These are phyloP conservation scores for Incumbomyces delicatus DNA, from an alignment of 2,329 filamentous ascomycete genomes.

Conservation along the genomic window DNA sequence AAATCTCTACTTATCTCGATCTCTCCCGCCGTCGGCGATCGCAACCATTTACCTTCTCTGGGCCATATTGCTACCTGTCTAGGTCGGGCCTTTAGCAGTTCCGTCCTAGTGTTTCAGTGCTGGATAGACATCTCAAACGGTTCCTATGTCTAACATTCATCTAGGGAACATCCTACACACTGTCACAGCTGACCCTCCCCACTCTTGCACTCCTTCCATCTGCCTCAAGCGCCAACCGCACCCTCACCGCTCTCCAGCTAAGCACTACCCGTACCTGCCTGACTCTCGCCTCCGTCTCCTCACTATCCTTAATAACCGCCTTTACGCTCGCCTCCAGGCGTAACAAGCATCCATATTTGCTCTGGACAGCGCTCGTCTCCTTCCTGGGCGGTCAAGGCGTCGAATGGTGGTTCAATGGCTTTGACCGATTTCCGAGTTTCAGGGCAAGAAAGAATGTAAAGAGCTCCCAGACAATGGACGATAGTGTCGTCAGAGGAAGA, in stretches of 20 bases:
- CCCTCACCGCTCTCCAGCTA: slow-evolving; percentile 57
- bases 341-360: slow-evolving; percentile 74
- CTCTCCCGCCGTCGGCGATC: not conserved
- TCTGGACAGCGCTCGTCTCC: slow-evolving; percentile 67
- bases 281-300: slow-evolving; percentile 58
- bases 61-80: not conserved
- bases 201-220: slow-evolving; percentile 72
- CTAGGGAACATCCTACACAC: slow-evolving; percentile 80
- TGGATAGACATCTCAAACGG: not conserved
- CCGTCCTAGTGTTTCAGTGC: not conserved
- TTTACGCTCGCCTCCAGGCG: slow-evolving; percentile 66
- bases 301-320: slow-evolving; percentile 63
- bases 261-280: slow-evolving; percentile 57
- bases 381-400: slow-evolving; percentile 41
- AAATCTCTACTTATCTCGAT: no score
- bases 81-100: not conserved
- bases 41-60: not conserved
- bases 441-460: slow-evolving; percentile 20
- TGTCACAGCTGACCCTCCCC: slow-evolving; percentile 68
- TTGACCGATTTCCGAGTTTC: slow-evolving; percentile 46
- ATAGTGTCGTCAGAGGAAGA: slow-evolving; percentile 5
- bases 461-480: slow-evolving; percentile 2
- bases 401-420: slow-evolving; percentile 64
- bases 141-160: not conserved
- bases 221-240: slow-evolving; percentile 58